Conservation (phyloP, 2,329 filamentous ascomycete genomes). For the Cercospora sp. region DNA sequence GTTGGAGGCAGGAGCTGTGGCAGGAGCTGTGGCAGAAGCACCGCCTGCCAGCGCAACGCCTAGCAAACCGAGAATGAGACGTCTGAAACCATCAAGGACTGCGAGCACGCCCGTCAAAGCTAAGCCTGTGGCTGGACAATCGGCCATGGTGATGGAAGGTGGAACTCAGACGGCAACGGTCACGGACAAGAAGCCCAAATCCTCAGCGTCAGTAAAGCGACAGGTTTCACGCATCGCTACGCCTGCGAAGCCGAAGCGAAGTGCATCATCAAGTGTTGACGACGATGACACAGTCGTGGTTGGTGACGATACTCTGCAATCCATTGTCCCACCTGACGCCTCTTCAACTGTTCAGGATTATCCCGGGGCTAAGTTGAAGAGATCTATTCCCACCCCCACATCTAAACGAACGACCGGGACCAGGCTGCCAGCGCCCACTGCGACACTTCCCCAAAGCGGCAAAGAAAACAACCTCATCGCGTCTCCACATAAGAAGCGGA, state of each 20-base stretch:
- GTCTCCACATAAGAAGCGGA: conserved; percentile 37
- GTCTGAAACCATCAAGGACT: conserved; percentile 30
- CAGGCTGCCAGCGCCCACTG: conserved; percentile 31
- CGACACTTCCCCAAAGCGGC: conserved; percentile 19
- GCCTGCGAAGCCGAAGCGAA: conserved; percentile 34
- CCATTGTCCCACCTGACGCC: not conserved
- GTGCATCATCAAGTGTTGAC: not conserved
- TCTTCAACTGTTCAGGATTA: not conserved
- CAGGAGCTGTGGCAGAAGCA: conserved; percentile 7
- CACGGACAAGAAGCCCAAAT: not conserved
- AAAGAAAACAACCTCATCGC: conserved; percentile 34
- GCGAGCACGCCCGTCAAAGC: conserved; percentile 27
- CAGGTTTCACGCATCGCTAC: conserved; percentile 39
- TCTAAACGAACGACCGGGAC: conserved; percentile 15
- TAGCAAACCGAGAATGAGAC: conserved; percentile 36
- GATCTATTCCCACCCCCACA: conserved; percentile 7
- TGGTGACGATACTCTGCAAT: not conserved
- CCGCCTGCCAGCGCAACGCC: conserved; percentile 34
- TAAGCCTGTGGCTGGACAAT: conserved; percentile 10
- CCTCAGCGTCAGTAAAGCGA: conserved; percentile 24
- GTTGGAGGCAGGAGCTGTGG: conserved; percentile 6
- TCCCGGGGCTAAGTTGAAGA: conserved; percentile 14
- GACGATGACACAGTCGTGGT: conserved; percentile 2
- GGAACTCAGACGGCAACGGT: not conserved
- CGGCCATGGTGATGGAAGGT: not conserved